Evolutionary conservation across 805 yeast species (phyloP), one percentile per base, ranked within the genome.

Genomic region (Metschnikowia peoriensis): DNA sequence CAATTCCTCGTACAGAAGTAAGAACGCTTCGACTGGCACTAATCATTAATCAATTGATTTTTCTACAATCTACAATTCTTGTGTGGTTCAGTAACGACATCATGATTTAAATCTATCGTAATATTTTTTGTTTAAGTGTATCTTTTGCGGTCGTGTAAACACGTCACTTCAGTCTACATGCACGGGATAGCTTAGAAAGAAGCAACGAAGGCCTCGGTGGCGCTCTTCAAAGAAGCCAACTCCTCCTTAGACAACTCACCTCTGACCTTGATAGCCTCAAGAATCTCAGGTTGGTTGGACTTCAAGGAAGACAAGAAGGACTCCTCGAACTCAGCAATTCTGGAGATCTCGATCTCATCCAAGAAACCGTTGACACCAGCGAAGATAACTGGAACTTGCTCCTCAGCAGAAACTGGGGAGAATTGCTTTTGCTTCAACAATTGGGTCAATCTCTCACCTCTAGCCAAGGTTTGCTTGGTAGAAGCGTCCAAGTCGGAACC

Each of bases 381-480:
- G 85, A 77, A 94, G 75, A 94, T 91, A 74, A 91, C 81, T 74
- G 99, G 99, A 61, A 96, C 99, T 83, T 91, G 97, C 81, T 93
- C 97, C 81, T 94, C 97, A 71, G 98, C 96, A 74, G 97, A 87
- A 73, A 93, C 81, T 76, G 99, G 99, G 69, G 87, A 70, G 85
- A 85, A 90, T 85, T 94, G 99, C 78, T 85, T 88, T 85, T 94
- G 99, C 82, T 93, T 92, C 78, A 94, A 86, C 78, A 94, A 83
- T 83, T 92, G 98, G 69, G 99, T 94, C 74, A 94, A 88, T 85
- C 99, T 93, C 88, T 94, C 99, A 91, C 99, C 99, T 88, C 99
- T 92, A 70, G 83, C 81, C 77, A 94, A 86, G 72, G 99, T 94
- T 83, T 91, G 97, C 84, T 93, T 94, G 79, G 99, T 94, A 57